Evolutionary conservation across 495 filamentous ascomycete species (phyloP).

Genomic region (Penicillium angulare): DNA sequence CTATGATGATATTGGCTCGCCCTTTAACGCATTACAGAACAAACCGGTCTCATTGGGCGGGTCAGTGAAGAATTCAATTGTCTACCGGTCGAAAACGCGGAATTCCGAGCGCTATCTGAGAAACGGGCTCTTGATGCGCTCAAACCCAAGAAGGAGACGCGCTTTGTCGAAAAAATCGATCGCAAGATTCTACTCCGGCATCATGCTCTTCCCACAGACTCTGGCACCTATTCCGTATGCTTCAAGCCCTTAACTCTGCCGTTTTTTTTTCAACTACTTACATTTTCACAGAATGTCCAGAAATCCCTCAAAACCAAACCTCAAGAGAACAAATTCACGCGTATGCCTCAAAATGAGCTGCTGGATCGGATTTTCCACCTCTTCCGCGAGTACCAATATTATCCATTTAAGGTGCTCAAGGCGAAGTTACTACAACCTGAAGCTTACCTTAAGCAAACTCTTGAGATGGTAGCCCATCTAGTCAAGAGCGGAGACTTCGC

Average conservation of each 20-base stretch:
- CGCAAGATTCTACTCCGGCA: constrained; percentile 38
- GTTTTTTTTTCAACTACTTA: constrained; percentile 13
- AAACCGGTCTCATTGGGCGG: constrained; percentile 71
- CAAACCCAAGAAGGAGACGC: constrained; percentile 56
- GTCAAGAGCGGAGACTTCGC: constrained; percentile 79
- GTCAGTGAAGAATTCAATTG: constrained; percentile 76
- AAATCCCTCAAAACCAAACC: no score
- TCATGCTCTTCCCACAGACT: constrained; percentile 35
- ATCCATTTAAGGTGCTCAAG: constrained; percentile 82
- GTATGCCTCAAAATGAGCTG: constrained; percentile 83
- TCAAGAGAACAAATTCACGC: constrained; percentile 74
- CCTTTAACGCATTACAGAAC: constrained; percentile 58
- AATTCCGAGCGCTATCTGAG: constrained; percentile 62
- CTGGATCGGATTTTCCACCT: constrained; percentile 76
- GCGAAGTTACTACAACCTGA: constrained; percentile 77
- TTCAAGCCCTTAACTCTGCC: not conserved
- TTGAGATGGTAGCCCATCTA: constrained; percentile 78
- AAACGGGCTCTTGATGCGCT: constrained; percentile 60
- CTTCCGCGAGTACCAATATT: constrained; percentile 83
- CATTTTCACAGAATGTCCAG: constrained; percentile 19
- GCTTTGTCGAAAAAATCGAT: constrained; percentile 41
- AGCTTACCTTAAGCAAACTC: constrained; percentile 78
- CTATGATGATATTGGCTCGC: no score
- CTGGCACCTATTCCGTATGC: constrained; percentile 45
- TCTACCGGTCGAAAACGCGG: constrained; percentile 70